Evolutionary conservation across 176 grass and related monocot genomes (phyloP).

Genomic region (Dactylis glomerata): DNA sequence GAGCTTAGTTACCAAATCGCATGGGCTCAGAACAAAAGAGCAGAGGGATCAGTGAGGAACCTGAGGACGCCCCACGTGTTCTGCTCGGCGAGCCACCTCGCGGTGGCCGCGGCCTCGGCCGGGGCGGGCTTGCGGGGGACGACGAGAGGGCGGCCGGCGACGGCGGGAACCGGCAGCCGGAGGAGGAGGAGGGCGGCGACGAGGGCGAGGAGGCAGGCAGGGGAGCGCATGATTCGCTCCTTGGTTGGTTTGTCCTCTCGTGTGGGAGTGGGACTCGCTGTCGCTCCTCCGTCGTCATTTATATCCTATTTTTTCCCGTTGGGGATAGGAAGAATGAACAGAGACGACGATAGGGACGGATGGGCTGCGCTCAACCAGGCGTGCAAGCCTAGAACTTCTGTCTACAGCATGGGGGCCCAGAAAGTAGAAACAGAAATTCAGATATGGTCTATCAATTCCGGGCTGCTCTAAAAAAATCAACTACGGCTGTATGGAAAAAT

Average conservation of each 20-base stretch:
- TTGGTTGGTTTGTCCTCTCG: neutral
- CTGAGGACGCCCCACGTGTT: slow-evolving; percentile 97
- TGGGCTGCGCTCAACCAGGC: neutral
- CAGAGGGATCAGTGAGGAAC: slow-evolving; percentile 3
- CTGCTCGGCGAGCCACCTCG: slow-evolving; percentile 75
- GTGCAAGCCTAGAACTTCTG: neutral
- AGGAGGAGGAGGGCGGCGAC: slow-evolving; percentile 24
- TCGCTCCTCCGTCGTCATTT: neutral
- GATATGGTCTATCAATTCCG: neutral
- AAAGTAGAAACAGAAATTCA: neutral
- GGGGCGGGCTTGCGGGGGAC: slow-evolving; percentile 51
- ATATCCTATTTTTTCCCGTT: neutral
- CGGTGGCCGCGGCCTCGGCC: slow-evolving; percentile 55
- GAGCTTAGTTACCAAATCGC: neutral
- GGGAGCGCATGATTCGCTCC: slow-evolving; percentile 34
- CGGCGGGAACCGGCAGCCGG: neutral
- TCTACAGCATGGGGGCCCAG: neutral
- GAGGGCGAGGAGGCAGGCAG: slow-evolving; percentile 10
- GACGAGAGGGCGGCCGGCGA: slow-evolving; percentile 29
- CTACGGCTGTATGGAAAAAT: too few relatives aligned
- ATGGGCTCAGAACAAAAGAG: neutral
- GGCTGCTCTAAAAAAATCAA: too few relatives aligned
- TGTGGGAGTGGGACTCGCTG: neutral
- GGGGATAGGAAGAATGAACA: neutral
- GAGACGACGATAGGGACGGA: neutral